Conservation (phyloP, 352 stramenopile species). For the Pythium grandisporangium region DNA sequence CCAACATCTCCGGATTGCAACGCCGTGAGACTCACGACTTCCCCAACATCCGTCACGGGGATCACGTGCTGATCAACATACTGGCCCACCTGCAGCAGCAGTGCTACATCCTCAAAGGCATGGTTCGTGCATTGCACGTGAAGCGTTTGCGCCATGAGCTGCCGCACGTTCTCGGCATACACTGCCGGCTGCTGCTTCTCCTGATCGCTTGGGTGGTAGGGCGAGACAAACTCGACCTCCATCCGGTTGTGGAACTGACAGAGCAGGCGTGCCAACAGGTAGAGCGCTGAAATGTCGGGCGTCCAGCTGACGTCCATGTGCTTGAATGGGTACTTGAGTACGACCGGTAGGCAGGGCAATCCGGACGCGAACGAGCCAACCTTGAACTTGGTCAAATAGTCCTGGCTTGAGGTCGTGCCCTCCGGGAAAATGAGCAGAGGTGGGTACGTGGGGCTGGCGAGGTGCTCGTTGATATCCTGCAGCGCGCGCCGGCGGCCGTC, state of each 20-base stretch:
- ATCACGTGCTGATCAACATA: conserved; percentile 53
- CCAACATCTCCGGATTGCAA: conserved; percentile 33
- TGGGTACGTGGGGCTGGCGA: conserved; percentile 25
- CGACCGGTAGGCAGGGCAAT: conserved; percentile 43
- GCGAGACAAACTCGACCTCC: conserved; percentile 43
- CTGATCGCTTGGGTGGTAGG: conserved; percentile 31
- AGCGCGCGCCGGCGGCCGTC: conserved; percentile 45
- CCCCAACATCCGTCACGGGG: conserved; percentile 39
- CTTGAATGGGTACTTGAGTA: conserved; percentile 53
- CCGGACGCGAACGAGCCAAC: conserved; percentile 58
- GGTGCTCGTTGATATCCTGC: conserved; percentile 50
- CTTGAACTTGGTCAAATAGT: conserved; percentile 69
- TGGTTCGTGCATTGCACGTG: conserved; percentile 56
- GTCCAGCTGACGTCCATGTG: conserved; percentile 74
- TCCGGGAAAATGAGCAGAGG: conserved; percentile 66
- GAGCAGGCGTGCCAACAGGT: conserved; percentile 47
- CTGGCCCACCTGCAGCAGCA: conserved; percentile 42
- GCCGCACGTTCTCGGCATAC: conserved; percentile 52
- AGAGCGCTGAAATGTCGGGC: conserved; percentile 34
- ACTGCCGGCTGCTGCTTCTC: conserved; percentile 33
- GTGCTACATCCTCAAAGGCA: conserved; percentile 59
- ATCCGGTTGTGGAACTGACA: conserved; percentile 65
- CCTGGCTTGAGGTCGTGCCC: conserved; percentile 66
- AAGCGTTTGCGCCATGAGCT: conserved; percentile 40
- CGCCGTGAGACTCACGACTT: conserved; percentile 39